Evolutionary conservation across 768 basidiomycete species (phyloP).

Genomic region (Russula sp.): DNA sequence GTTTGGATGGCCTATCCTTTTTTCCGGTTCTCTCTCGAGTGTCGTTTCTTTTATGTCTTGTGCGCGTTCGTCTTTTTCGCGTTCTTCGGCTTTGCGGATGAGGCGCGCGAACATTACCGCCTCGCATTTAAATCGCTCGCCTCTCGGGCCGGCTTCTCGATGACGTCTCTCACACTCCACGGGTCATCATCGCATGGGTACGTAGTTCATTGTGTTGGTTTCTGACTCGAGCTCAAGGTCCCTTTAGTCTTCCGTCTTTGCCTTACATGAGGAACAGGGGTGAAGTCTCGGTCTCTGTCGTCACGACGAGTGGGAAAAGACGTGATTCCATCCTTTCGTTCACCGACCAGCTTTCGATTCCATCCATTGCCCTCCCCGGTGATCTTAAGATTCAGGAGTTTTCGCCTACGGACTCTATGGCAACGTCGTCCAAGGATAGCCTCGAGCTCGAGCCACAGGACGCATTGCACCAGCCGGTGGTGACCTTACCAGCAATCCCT

Average conservation of each 20-base stretch:
- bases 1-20: slow-evolving; percentile 38
- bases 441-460: neutral
- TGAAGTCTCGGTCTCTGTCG: slow-evolving; percentile 17
- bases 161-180: slow-evolving; percentile 9
- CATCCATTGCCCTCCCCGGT: slow-evolving; percentile 17
- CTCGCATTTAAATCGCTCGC: slow-evolving; percentile 33
- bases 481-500: neutral
- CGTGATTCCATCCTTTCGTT: slow-evolving; percentile 18
- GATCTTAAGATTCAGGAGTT: slow-evolving; percentile 13
- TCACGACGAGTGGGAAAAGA: neutral
- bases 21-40: slow-evolving; percentile 34
- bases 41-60: slow-evolving; percentile 43
- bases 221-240: neutral
- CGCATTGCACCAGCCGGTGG: neutral
- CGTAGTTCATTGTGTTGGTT: neutral
- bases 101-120: slow-evolving; percentile 44
- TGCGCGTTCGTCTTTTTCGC: slow-evolving; percentile 46
- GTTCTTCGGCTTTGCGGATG: slow-evolving; percentile 55
- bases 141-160: slow-evolving; percentile 34
- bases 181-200: slow-evolving; percentile 23
- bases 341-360: slow-evolving; percentile 25
- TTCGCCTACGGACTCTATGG: slow-evolving; percentile 13
- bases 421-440: slow-evolving; percentile 10
- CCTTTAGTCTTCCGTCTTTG: slow-evolving; percentile 9
- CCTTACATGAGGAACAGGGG: slow-evolving; percentile 16